A percentile compares a stretch with the other conserved stretches of the same genome.
Conservation (phyloP, 2,329 filamentous ascomycete genomes). For the Shiraia sp. region DNA sequence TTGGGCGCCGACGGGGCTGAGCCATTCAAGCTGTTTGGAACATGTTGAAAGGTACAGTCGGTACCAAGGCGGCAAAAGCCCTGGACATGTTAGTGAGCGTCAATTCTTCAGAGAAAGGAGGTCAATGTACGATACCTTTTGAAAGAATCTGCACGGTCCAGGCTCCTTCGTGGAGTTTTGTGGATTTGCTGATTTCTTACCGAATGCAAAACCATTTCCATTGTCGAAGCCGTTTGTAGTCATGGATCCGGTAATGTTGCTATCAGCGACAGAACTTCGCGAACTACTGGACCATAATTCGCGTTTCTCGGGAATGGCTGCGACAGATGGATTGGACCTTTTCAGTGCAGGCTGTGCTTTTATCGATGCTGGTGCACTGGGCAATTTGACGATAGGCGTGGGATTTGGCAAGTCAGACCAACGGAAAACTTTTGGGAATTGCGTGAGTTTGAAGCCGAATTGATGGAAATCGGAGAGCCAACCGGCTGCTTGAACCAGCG, state of each 20-base stretch:
- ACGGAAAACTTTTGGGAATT: conserved; percentile 59
- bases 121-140: conserved; percentile 18
- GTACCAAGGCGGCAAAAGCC: conserved; percentile 27
- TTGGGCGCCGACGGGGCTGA: not conserved
- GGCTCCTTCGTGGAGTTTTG: not conserved
- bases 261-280: conserved; percentile 6
- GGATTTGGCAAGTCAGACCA: conserved; percentile 24
- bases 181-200: conserved; percentile 3
- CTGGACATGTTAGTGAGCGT: conserved; percentile 12
- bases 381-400: conserved; percentile 7
- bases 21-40: not conserved
- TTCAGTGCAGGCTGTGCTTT: conserved; percentile 9
- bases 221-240: conserved; percentile 10
- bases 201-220: conserved; percentile 6
- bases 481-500: conserved; percentile 56
- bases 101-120: too few relatives aligned
- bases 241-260: conserved; percentile 1
- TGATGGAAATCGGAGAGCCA: conserved; percentile 59
- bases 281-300: conserved; percentile 11
- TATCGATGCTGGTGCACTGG: not conserved
- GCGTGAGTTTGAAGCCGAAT: conserved; percentile 56
- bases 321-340: not conserved
- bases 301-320: conserved; percentile 3
- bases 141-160: conserved; percentile 25
- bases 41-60: conserved; percentile 27